A percentile compares a stretch with the other conserved stretches of the same genome.
These are phyloP conservation scores for Mycosphaerella sp. DNA, from an alignment of 2,329 filamentous ascomycete genomes.

Conservation along the genomic window DNA sequence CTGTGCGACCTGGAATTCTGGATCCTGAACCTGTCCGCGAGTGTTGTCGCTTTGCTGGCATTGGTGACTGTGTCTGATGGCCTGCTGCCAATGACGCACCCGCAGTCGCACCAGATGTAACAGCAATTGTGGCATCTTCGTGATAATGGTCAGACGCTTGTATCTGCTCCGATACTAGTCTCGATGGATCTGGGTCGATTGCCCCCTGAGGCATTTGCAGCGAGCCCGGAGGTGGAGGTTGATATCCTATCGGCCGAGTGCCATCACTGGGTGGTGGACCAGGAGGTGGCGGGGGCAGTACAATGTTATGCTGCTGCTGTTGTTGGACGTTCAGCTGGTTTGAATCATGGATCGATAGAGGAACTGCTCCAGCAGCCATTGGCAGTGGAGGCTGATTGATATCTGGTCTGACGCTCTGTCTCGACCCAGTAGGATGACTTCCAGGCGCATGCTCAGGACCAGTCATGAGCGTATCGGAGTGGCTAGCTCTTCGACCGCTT, in stretches of 20 bases:
- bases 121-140: slow-evolving; percentile 14
- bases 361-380: slow-evolving; percentile 28
- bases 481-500: slow-evolving; percentile 26
- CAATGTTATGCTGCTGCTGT: slow-evolving; percentile 15
- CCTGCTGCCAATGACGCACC: slow-evolving; percentile 25
- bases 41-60: slow-evolving; percentile 23
- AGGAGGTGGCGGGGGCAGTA: slow-evolving; percentile 31
- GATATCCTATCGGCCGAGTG: slow-evolving; percentile 20
- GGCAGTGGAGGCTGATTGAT: slow-evolving; percentile 33
- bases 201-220: slow-evolving; percentile 38
- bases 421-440: slow-evolving; percentile 41
- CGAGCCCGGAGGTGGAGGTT: slow-evolving; percentile 25
- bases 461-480: slow-evolving; percentile 31
- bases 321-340: slow-evolving; percentile 7
- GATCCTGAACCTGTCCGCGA: slow-evolving; percentile 14
- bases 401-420: slow-evolving; percentile 32
- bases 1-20: slow-evolving; percentile 17
- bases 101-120: slow-evolving; percentile 17
- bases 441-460: slow-evolving; percentile 38
- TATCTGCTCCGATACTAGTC: slow-evolving; percentile 32
- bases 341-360: slow-evolving; percentile 7
- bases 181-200: slow-evolving; percentile 35
- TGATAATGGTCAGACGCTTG: slow-evolving; percentile 15
- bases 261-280: slow-evolving; percentile 31
- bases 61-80: slow-evolving; percentile 26